phyloP scores from a whole-genome alignment of 306 rosid genomes.

The Pyrus communis region DNA sequence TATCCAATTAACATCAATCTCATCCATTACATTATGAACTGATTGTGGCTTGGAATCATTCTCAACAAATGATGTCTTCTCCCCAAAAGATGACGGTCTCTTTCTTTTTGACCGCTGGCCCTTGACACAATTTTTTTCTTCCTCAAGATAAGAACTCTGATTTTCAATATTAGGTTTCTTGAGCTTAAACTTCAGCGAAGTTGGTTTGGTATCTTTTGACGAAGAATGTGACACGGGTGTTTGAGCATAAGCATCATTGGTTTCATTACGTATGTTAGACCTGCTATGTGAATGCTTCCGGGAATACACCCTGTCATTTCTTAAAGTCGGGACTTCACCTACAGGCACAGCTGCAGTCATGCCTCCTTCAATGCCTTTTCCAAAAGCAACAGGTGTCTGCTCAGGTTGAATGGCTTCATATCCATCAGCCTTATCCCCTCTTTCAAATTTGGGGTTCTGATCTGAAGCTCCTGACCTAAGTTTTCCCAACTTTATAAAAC shows the following conservation, averaged over 20 bases:
- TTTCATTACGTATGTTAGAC: conserved; percentile 36
- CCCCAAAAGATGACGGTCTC: conserved; percentile 69
- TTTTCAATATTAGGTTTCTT: conserved; percentile 63
- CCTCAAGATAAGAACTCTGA: conserved; percentile 63
- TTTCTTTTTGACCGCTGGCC: conserved; percentile 97
- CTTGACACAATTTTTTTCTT: conserved; percentile 67
- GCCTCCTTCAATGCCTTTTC: conserved; percentile 40
- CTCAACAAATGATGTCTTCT: conserved; percentile 44
- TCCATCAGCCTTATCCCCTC: conserved; percentile 45
- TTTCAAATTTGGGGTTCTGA: conserved; percentile 28
- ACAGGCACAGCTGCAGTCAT: conserved; percentile 22
- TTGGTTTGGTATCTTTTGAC: conserved; percentile 73
- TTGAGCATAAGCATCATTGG: conserved; percentile 36
- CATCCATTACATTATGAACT: conserved; percentile 53
- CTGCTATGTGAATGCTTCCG: conserved; percentile 57
- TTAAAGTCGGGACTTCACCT: conserved; percentile 22
- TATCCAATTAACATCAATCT: conserved; percentile 97
- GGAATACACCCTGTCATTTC: conserved; percentile 36
- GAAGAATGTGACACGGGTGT: conserved; percentile 40
- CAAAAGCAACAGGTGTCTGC: conserved; percentile 21
- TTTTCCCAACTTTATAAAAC: conserved; percentile 67
- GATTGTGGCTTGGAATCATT: conserved; percentile 39
- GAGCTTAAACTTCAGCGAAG: conserved; percentile 60
- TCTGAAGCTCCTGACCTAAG: conserved; percentile 49
- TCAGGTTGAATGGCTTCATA: conserved; percentile 32